Percentiles rank a stretch among this genome's conserved stretches.
Evolutionary conservation across 345 rosid species (phyloP).

Genomic region (Pseudoturritis turrita): DNA sequence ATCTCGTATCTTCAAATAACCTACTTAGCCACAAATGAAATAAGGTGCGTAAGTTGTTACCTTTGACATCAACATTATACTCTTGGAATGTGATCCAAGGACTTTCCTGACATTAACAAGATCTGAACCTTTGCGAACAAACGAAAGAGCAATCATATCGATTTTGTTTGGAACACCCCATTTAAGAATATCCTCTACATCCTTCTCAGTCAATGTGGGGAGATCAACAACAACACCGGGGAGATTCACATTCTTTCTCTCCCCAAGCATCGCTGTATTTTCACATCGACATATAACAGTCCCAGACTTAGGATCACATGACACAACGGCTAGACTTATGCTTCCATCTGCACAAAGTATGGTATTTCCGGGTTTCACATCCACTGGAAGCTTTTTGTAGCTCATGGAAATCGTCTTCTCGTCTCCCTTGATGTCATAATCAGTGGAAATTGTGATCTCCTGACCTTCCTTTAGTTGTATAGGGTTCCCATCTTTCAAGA

Average conservation of each 20-base stretch:
- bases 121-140: slow-evolving; percentile 19
- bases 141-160: slow-evolving; percentile 16
- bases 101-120: slow-evolving; percentile 19
- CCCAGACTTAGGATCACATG: background rate
- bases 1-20: background rate
- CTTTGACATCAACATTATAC: slow-evolving; percentile 13
- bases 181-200: slow-evolving; percentile 8
- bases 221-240: slow-evolving; percentile 21
- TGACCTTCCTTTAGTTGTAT: slow-evolving; percentile 7
- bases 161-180: slow-evolving; percentile 18
- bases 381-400: slow-evolving; percentile 18
- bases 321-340: slow-evolving; percentile 11
- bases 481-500: slow-evolving; percentile 25
- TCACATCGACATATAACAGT: slow-evolving; percentile 10
- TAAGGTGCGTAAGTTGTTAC: background rate
- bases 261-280: slow-evolving; percentile 14
- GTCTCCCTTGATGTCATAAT: slow-evolving; percentile 13
- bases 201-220: slow-evolving; percentile 14
- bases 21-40: background rate
- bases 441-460: slow-evolving; percentile 16
- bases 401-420: slow-evolving; percentile 15
- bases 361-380: slow-evolving; percentile 11
- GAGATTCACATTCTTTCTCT: slow-evolving; percentile 21
- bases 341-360: slow-evolving; percentile 20
- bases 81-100: slow-evolving; percentile 10